A percentile compares a stretch with the other conserved stretches of the same genome.
Conservation (phyloP, 345 rosid genomes). For the Carallia pectinifolia region DNA sequence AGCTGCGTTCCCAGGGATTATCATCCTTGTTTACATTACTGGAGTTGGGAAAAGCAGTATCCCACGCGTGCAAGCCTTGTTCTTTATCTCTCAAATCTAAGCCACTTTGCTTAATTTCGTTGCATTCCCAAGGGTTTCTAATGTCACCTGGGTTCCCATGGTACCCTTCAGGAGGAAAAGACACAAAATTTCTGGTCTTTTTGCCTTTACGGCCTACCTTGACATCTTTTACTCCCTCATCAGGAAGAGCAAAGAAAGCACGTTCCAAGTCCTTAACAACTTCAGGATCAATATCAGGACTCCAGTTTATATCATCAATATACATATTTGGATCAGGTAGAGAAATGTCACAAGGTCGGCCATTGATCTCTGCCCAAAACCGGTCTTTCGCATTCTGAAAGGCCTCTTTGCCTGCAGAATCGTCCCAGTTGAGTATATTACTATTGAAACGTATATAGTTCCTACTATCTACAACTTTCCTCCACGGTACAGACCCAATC, state of each 20-base stretch:
- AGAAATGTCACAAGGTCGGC: conserved; percentile 42
- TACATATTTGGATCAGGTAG: conserved; percentile 68
- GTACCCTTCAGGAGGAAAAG: conserved; percentile 28
- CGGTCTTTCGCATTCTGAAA: conserved; percentile 64
- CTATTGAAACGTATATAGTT: conserved; percentile 42
- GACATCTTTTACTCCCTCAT: conserved; percentile 28
- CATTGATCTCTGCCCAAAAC: conserved; percentile 67
- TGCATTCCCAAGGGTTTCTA: conserved; percentile 41
- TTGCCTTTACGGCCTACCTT: conserved; percentile 25
- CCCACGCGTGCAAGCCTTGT: conserved; percentile 35
- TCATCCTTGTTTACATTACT: conserved; percentile 16
- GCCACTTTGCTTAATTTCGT: conserved; percentile 9
- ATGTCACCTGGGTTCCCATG: conserved; percentile 17
- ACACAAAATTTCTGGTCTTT: conserved; percentile 10
- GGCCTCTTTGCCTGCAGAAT: conserved; percentile 77
- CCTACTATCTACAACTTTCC: conserved; percentile 52
- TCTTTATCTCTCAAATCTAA: conserved; percentile 19
- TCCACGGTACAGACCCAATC: conserved; percentile 74
- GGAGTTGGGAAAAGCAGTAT: conserved; percentile 13
- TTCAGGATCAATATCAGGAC: conserved; percentile 58
- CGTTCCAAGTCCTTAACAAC: conserved; percentile 56
- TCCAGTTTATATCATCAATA: conserved; percentile 66
- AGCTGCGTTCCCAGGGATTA: conserved; percentile 49
- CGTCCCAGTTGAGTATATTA: conserved; percentile 65
- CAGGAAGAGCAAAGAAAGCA: conserved; percentile 45